phyloP scores from a whole-genome alignment of 306 rosid genomes.

The Quercus agrifolia region DNA sequence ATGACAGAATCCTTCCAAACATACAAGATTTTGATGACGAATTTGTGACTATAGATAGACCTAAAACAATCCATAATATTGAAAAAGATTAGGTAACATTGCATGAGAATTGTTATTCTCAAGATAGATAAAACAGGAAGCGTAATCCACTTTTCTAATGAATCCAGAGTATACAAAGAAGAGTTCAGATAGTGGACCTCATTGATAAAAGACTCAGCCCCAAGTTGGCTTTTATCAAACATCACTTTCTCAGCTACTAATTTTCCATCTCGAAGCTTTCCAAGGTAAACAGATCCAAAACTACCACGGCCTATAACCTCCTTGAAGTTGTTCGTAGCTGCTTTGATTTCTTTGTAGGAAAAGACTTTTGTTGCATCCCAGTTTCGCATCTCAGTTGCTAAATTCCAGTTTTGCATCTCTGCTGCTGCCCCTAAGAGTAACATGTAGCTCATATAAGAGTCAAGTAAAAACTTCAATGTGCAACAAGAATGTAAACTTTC shows the following conservation, averaged over 20 bases:
- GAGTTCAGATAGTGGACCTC: conserved; percentile 53
- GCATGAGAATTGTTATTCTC: background rate
- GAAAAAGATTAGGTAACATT: background rate
- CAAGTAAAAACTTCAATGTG: background rate
- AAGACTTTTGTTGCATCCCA: conserved; percentile 81
- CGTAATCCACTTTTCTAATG: background rate
- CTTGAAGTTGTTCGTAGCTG: conserved; percentile 76
- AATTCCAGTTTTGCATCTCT: conserved; percentile 75
- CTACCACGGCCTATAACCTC: conserved; percentile 85
- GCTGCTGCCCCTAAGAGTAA: conserved; percentile 40
- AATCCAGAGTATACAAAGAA: background rate
- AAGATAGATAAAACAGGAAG: background rate
- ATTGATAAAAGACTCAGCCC: conserved; percentile 84
- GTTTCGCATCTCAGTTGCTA: conserved; percentile 65
- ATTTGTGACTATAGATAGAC: conserved; percentile 75
- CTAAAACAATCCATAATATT: conserved; percentile 29
- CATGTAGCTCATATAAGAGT: background rate
- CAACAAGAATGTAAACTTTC: background rate
- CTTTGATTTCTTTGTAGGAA: conserved; percentile 77
- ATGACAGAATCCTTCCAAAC: conserved; percentile 84
- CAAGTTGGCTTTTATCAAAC: conserved; percentile 79
- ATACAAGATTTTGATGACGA: conserved; percentile 83
- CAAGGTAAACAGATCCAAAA: conserved; percentile 89
- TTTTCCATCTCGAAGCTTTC: conserved; percentile 72
- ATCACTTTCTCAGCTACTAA: conserved; percentile 88